Conservation (phyloP, 1,284 basidiomycete genomes). For the Phaffia rhodozyma region DNA sequence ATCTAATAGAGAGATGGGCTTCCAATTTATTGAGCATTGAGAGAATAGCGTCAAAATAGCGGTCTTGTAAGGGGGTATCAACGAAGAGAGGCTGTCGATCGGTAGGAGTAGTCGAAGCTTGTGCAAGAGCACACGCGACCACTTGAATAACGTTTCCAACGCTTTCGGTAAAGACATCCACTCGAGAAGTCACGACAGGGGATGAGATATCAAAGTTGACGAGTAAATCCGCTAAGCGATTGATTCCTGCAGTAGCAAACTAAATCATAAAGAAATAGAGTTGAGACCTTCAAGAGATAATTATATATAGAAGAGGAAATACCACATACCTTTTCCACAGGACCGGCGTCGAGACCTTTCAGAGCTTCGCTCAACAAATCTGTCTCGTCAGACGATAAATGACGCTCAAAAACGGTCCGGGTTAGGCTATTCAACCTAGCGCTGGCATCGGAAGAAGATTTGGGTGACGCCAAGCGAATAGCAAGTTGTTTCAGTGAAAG, state of each 20-base stretch:
- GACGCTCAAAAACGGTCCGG: slow-evolving; percentile 14
- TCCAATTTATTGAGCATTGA: neutral
- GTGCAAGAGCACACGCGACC: neutral
- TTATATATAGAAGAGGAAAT: neutral
- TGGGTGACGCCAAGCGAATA: neutral
- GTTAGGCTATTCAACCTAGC: slow-evolving; percentile 7
- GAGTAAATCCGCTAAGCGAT: slow-evolving; percentile 4
- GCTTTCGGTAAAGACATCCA: slow-evolving; percentile 2
- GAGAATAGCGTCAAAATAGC: slow-evolving; percentile 4
- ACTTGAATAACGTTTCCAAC: slow-evolving; percentile 2
- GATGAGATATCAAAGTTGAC: slow-evolving; percentile 4
- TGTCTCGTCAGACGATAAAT: slow-evolving; percentile 13
- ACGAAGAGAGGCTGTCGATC: neutral
- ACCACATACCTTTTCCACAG: slow-evolving; percentile 3
- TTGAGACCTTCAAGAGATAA: neutral
- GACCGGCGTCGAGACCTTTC: slow-evolving; percentile 7
- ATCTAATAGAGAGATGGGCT: neutral
- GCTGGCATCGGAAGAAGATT: slow-evolving; percentile 4
- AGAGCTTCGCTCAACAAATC: slow-evolving; percentile 16
- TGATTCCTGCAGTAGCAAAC: slow-evolving; percentile 8
- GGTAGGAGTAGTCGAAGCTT: neutral
- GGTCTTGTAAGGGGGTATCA: neutral
- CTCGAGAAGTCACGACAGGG: neutral
- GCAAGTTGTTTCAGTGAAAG: slow-evolving; percentile 16
- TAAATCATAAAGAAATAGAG: neutral